A percentile compares a stretch with the other conserved stretches of the same genome.
Conservation (phyloP, 345 rosid genomes). For the Rhodomyrtus tomentosa region DNA sequence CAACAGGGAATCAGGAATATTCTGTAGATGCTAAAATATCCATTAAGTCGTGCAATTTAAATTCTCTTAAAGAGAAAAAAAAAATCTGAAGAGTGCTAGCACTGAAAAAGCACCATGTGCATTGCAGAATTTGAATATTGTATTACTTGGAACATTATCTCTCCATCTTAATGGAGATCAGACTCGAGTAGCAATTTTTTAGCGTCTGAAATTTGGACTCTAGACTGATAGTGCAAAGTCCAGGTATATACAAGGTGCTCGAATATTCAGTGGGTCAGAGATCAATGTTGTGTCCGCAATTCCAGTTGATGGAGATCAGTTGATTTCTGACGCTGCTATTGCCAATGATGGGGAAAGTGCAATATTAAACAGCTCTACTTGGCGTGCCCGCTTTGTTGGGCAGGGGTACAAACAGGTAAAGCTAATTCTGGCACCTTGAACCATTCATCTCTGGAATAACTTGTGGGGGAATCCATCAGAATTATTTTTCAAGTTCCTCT, state of each 20-base stretch:
- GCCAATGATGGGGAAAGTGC: constrained; percentile 18
- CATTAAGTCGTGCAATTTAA: not conserved
- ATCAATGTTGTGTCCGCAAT: constrained; percentile 22
- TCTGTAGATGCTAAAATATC: not conserved
- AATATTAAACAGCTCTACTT: constrained; percentile 10
- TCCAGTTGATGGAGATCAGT: constrained; percentile 23
- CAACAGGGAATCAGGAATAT: not conserved
- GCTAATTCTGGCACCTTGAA: not conserved
- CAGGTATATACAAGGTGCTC: constrained; percentile 78
- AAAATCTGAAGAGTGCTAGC: not conserved
- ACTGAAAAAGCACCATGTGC: not conserved
- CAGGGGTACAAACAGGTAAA: constrained; percentile 93
- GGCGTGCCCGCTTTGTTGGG: constrained; percentile 78
- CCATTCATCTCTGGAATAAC: not conserved
- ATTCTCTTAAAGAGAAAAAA: not conserved
- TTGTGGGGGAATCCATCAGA: not conserved
- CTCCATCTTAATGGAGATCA: not conserved
- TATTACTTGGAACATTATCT: not conserved
- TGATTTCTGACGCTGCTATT: constrained; percentile 29
- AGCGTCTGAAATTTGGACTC: not conserved
- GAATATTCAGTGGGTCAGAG: constrained; percentile 27
- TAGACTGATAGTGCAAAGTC: not conserved
- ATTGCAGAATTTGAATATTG: not conserved
- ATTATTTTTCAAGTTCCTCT: not conserved
- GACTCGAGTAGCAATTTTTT: not conserved